A percentile compares a stretch with the other conserved stretches of the same genome.
Conservation (phyloP, 495 filamentous ascomycete species). For the Penicillium antarcticum region DNA sequence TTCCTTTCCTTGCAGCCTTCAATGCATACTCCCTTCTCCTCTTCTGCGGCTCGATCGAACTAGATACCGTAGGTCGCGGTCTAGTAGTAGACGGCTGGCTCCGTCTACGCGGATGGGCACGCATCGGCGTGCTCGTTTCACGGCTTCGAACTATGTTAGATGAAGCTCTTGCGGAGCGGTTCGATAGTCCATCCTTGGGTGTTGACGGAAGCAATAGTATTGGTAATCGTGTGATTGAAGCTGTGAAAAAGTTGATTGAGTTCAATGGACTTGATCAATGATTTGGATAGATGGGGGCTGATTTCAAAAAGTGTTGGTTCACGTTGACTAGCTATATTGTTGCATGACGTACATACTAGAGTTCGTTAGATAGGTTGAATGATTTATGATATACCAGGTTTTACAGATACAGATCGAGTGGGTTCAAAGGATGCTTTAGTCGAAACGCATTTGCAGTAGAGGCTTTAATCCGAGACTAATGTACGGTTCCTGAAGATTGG, state of each 20-base stretch:
- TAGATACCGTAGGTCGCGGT: conserved; percentile 86
- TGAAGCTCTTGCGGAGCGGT: conserved; percentile 68
- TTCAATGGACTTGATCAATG: conserved; percentile 79
- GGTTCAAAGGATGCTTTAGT: no score
- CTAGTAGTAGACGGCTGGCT: conserved; percentile 93
- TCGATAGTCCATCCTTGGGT: conserved; percentile 66
- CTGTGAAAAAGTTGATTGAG: conserved; percentile 77
- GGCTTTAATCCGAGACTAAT: no score
- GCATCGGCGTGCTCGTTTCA: conserved; percentile 87
- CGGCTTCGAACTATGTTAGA: conserved; percentile 84
- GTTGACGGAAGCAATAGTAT: conserved; percentile 14
- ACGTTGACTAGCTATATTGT: no score
- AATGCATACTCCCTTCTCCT: conserved; percentile 86
- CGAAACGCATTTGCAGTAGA: no score
- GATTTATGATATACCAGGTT: no score
- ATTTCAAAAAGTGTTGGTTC: background rate
- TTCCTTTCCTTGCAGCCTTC: conserved; percentile 58
- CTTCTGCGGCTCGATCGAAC: conserved; percentile 78
- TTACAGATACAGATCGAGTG: no score
- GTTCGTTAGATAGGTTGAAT: no score
- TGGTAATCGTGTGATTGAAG: conserved; percentile 65
- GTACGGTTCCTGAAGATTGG: background rate
- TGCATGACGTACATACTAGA: no score
- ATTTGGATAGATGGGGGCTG: conserved; percentile 3
- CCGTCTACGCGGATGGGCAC: conserved; percentile 84